Conservation (phyloP, 2,329 filamentous ascomycete species). For the Cladosporium sp. region DNA sequence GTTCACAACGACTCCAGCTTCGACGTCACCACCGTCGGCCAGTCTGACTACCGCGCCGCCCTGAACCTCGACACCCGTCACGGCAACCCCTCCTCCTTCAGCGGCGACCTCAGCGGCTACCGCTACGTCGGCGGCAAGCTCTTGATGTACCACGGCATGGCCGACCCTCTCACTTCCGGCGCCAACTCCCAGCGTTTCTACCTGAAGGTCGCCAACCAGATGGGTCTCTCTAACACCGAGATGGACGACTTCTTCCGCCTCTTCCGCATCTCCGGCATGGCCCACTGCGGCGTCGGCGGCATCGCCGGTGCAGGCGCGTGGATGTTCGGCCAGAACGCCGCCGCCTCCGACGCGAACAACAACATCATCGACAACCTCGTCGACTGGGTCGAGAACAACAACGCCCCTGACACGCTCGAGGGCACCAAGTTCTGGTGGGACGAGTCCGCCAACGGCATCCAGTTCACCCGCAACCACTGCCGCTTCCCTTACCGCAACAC, state of each 20-base stretch:
- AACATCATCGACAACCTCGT: constrained; percentile 47
- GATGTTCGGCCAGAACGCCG: constrained; percentile 36
- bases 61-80: constrained; percentile 35
- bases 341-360: constrained; percentile 28
- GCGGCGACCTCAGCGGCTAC: constrained; percentile 37
- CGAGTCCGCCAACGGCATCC: constrained; percentile 35
- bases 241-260: constrained; percentile 40
- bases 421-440: constrained; percentile 45
- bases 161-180: constrained; percentile 42
- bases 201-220: constrained; percentile 38
- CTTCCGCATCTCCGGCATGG: constrained; percentile 51
- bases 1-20: constrained; percentile 44
- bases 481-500: constrained; percentile 30
- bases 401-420: constrained; percentile 30
- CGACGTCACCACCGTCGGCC: constrained; percentile 36
- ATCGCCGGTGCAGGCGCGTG: constrained; percentile 38
- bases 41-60: constrained; percentile 38
- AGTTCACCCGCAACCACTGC: constrained; percentile 46
- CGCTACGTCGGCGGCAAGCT: constrained; percentile 40
- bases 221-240: constrained; percentile 35
- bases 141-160: constrained; percentile 38
- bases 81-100: constrained; percentile 38
- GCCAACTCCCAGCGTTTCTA: constrained; percentile 47
- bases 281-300: constrained; percentile 45
- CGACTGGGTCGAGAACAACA: constrained; percentile 32